Percentiles rank a stretch among this genome's conserved stretches.
Conservation (phyloP, 2,329 filamentous ascomycete genomes). For the Alternaria gansuensis region DNA sequence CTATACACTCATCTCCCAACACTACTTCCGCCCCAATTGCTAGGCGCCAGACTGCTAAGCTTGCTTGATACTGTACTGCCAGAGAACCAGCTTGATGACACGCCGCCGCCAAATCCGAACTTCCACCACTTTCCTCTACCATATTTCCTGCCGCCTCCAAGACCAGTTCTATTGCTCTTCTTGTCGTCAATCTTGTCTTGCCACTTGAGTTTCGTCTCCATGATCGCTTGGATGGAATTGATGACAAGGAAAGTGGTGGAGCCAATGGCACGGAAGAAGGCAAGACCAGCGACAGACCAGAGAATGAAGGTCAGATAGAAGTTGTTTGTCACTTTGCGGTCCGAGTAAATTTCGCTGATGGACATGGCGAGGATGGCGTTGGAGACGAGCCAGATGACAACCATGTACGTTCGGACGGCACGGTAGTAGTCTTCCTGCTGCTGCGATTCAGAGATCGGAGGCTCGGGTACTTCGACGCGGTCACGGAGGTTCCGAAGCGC, state of each 20-base stretch:
- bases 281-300: constrained; percentile 86
- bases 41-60: constrained; percentile 45
- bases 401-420: constrained; percentile 96
- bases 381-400: constrained; percentile 89
- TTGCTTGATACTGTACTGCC: constrained; percentile 52
- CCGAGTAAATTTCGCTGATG: constrained; percentile 83
- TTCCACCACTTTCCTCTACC: constrained; percentile 28
- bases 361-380: constrained; percentile 95
- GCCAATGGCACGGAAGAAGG: constrained; percentile 87
- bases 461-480: constrained; percentile 78
- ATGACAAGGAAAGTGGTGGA: constrained; percentile 83
- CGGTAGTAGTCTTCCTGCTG: constrained; percentile 99
- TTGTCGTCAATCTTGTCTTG: constrained; percentile 47
- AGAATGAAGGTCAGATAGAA: constrained; percentile 92
- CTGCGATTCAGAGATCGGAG: constrained; percentile 74
- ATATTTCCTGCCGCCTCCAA: constrained; percentile 40
- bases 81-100: constrained; percentile 48
- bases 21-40: constrained; percentile 47
- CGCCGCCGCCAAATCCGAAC: constrained; percentile 45
- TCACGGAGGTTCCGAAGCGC: constrained; percentile 95
- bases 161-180: constrained; percentile 37
- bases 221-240: constrained; percentile 82
- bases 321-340: constrained; percentile 77
- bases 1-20: constrained; percentile 26
- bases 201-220: constrained; percentile 81